Evolutionary conservation across 1,139 yeast species (phyloP).

Genomic region (Kodamaea arcana): DNA sequence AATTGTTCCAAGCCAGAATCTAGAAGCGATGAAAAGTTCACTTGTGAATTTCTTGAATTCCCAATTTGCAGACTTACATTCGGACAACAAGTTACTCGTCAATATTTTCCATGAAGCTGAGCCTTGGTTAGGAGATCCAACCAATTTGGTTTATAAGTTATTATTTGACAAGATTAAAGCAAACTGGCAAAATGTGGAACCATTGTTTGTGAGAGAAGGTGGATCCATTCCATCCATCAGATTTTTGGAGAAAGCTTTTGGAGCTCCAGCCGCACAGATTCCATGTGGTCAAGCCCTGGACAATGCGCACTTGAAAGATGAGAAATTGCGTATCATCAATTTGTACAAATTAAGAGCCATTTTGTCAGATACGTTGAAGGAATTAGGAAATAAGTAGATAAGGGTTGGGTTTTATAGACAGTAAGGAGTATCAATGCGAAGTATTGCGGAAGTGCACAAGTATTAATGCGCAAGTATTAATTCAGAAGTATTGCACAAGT

Average conservation of each 20-base stretch:
- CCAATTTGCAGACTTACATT: constrained; percentile 43
- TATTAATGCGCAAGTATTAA: no score
- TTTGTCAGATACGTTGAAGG: constrained; percentile 50
- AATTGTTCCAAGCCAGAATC: constrained; percentile 83
- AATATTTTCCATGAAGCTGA: constrained; percentile 80
- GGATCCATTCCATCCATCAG: constrained; percentile 93
- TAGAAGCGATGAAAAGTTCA: constrained; percentile 50
- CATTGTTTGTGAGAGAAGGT: constrained; percentile 88
- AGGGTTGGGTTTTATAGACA: no score
- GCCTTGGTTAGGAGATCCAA: constrained; percentile 92
- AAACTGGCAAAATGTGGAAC: constrained; percentile 66
- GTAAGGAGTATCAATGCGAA: no score
- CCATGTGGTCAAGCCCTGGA: constrained; percentile 97
- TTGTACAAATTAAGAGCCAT: constrained; percentile 70
- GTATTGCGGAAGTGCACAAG: no score
- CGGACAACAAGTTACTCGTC: constrained; percentile 59
- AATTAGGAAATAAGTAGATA: constrained; percentile 22
- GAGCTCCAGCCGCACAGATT: constrained; percentile 89
- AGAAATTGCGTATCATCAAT: constrained; percentile 74
- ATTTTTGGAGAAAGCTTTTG: constrained; percentile 73
- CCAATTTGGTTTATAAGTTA: constrained; percentile 65
- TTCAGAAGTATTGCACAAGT: no score
- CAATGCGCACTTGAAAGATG: constrained; percentile 89
- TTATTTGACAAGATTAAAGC: constrained; percentile 53
- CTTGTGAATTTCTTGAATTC: constrained; percentile 45